phyloP scores from a whole-genome alignment of 1,139 yeast genomes.

The Suhomyces choctaworum region DNA sequence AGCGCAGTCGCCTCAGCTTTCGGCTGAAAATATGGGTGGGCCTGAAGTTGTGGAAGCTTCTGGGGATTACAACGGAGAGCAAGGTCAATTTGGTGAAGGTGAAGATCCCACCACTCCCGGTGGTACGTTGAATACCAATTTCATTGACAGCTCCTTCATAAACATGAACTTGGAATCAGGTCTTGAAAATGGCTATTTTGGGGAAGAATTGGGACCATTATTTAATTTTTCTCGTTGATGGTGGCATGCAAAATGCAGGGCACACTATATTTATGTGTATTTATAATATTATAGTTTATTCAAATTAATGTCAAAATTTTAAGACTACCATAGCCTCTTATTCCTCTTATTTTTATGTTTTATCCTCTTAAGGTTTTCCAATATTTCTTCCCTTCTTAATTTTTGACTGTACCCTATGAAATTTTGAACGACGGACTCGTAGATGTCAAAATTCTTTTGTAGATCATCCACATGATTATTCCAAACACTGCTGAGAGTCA shows the following conservation, averaged over 20 bases:
- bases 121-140: slow-evolving; percentile 40
- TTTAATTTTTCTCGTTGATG: slow-evolving; percentile 26
- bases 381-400: slow-evolving; percentile 49
- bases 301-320: neutral
- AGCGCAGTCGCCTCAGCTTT: slow-evolving; percentile 34
- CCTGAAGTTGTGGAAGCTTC: slow-evolving; percentile 1
- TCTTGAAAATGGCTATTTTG: slow-evolving; percentile 32
- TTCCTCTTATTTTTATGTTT: slow-evolving; percentile 13
- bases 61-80: slow-evolving; percentile 7
- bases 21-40: neutral
- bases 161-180: slow-evolving; percentile 49
- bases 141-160: slow-evolving; percentile 45
- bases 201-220: slow-evolving; percentile 37
- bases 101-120: slow-evolving; percentile 32
- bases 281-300: slow-evolving; percentile 1
- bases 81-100: slow-evolving; percentile 7
- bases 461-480: slow-evolving; percentile 42
- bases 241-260: too few species aligned
- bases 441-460: slow-evolving; percentile 57
- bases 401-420: slow-evolving; percentile 70
- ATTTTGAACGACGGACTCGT: slow-evolving; percentile 70
- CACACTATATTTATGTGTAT: too few species aligned
- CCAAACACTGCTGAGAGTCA: slow-evolving; percentile 51
- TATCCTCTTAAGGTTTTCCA: slow-evolving; percentile 35
- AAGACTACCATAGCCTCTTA: slow-evolving; percentile 10